Evolutionary conservation across 768 basidiomycete species (phyloP), one percentile per base, ranked within the genome.

Genomic region (Auricularia sp.): DNA sequence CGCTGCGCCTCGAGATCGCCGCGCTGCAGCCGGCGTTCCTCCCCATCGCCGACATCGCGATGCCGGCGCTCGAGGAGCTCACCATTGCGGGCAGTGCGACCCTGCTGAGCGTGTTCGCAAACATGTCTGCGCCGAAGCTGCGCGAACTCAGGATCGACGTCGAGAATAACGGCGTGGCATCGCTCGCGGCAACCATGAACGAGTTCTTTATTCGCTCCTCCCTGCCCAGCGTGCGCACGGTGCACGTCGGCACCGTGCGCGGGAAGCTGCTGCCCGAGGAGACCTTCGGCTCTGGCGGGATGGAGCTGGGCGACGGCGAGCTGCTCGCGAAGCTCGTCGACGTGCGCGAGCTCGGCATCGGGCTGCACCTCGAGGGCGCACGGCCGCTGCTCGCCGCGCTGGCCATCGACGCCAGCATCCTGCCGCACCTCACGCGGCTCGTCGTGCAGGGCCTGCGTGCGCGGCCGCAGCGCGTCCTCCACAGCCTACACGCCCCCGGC

Each of bases 391-490:
- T 34, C 6, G 18, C 10, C 59, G n/a, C 13, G 18, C 33, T 34
- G 18, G 59, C 18, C 18, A 7, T 7, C 36, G 54, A 29, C 18
- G n/a, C 11, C 10, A 8, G n/a, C 54, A 18, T 18, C 1, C 29
- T 54, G n/a, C n/a, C 29, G 54, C 54, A 54, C 54, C 54, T 54
- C n/a, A 18, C 18, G n/a, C 54, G 54, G 54, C 54, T 54, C n/a
- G 54, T 54, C 3, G 54, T 54, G 18, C 54, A 54, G 8, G 7
- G 8, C 39, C 8, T 42, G 39, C 39, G 39, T 2, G 39, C 51
- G 72, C 64, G 73, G 78, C 79, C 16, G 75, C 77, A 33, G 78
- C 75, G 29, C 71, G 66, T 42, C 7, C 7, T 8, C 39, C 77
- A 69, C 1, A 84, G 79, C 8, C 29, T 29, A 3, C 29, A 29